Evolutionary conservation across 2,329 filamentous ascomycete species (phyloP).

Genomic region (Epichloe sibirici): DNA sequence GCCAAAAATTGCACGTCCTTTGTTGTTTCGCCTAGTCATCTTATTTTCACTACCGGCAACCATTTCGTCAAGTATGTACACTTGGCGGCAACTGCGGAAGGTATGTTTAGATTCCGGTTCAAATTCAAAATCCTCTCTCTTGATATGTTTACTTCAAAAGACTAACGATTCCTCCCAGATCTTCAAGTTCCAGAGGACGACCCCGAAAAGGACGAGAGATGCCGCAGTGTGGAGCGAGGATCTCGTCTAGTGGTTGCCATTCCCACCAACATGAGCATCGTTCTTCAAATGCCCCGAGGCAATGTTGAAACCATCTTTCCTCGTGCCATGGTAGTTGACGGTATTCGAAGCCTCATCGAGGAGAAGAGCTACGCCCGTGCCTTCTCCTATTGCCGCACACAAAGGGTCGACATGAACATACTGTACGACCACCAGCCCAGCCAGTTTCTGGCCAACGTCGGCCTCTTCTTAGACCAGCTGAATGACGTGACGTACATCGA

Average conservation of each 20-base stretch:
- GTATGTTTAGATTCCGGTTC: slow-evolving; percentile 30
- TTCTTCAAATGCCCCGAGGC: slow-evolving; percentile 89
- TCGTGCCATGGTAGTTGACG: slow-evolving; percentile 80
- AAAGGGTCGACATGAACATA: slow-evolving; percentile 96
- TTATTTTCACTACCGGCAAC: slow-evolving; percentile 85
- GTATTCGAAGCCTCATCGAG: slow-evolving; percentile 72
- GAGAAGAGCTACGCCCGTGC: slow-evolving; percentile 70
- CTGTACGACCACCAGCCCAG: slow-evolving; percentile 84
- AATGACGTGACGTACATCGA: slow-evolving; percentile 74
- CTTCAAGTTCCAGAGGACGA: slow-evolving; percentile 78
- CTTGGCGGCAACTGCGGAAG: slow-evolving; percentile 46
- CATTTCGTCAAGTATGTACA: slow-evolving; percentile 94
- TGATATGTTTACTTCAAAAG: not conserved
- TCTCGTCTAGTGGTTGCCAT: slow-evolving; percentile 79
- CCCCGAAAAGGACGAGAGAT: slow-evolving; percentile 83
- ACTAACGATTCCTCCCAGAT: slow-evolving; percentile 32
- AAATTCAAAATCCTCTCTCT: not conserved
- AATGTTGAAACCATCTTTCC: slow-evolving; percentile 94
- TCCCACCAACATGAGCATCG: slow-evolving; percentile 72
- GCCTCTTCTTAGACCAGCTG: slow-evolving; percentile 72
- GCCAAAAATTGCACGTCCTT: slow-evolving; percentile 90
- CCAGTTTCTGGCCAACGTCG: slow-evolving; percentile 68
- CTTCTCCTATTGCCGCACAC: slow-evolving; percentile 78
- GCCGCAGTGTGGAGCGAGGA: slow-evolving; percentile 82
- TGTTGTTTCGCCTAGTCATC: slow-evolving; percentile 63